Evolutionary conservation across 192 early-diverging fungal species (phyloP).

Genomic region (Oehlia diaphana): DNA sequence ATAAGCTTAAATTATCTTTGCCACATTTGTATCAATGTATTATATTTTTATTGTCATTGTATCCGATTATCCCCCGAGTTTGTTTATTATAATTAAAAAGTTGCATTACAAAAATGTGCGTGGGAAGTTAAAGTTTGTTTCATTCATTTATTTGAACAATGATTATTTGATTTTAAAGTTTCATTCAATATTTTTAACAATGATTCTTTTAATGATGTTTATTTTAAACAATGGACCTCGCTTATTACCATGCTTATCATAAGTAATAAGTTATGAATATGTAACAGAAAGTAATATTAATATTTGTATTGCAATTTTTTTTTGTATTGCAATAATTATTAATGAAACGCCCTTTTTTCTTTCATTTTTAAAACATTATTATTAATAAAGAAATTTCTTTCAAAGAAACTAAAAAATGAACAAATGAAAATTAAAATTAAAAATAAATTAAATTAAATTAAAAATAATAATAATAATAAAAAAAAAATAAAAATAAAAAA

Average conservation of each 20-base stretch:
- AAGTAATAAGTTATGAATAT: too few species aligned
- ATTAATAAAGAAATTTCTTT: too few species aligned
- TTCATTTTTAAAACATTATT: too few species aligned
- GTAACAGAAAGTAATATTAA: too few species aligned
- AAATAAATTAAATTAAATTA: too few species aligned
- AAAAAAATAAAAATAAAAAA: too few species aligned
- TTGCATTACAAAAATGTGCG: not conserved
- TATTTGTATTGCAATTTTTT: too few species aligned
- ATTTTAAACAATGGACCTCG: not conserved
- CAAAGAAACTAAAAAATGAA: too few species aligned
- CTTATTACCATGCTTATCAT: not conserved
- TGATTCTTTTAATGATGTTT: not conserved
- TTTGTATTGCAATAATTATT: not conserved
- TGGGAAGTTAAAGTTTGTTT: not conserved
- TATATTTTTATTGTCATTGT: not conserved
- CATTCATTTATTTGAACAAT: not conserved
- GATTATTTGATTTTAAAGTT: not conserved
- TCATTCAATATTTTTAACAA: not conserved
- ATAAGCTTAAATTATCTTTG: not conserved
- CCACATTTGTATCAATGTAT: not conserved
- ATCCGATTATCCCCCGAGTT: not conserved
- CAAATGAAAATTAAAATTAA: too few species aligned
- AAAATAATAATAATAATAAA: too few species aligned
- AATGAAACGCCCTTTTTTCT: not conserved
- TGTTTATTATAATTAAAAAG: not conserved